Percentiles rank a stretch among this genome's conserved stretches.
These are phyloP conservation scores for Coriolopsis trogii DNA, from an alignment of 1,284 basidiomycete genomes.

Conservation along the genomic window DNA sequence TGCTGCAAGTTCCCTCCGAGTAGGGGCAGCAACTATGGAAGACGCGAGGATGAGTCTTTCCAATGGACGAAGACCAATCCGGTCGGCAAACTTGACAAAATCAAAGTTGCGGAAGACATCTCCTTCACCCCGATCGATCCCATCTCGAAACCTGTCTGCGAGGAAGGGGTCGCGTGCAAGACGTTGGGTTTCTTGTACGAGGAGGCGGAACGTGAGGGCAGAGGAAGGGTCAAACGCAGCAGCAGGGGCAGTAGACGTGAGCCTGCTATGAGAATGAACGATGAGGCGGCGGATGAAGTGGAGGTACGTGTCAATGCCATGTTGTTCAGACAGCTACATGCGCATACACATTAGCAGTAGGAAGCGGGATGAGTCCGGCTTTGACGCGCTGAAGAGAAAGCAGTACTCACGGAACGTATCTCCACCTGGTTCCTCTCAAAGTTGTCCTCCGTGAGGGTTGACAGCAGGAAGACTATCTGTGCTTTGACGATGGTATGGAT, in stretches of 20 bases:
- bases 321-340: slow-evolving; percentile 85
- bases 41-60: slow-evolving; percentile 79
- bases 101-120: slow-evolving; percentile 82
- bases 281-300: slow-evolving; percentile 95
- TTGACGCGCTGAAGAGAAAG: too few species aligned
- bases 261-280: slow-evolving; percentile 76
- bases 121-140: slow-evolving; percentile 81
- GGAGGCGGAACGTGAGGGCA: slow-evolving; percentile 76
- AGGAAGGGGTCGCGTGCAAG: slow-evolving; percentile 86
- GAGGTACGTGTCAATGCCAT: slow-evolving; percentile 93
- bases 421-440: slow-evolving; percentile 90
- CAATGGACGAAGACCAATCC: slow-evolving; percentile 75
- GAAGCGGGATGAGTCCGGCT: slow-evolving; percentile 6
- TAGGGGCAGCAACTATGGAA: slow-evolving; percentile 69
- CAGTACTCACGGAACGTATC: slow-evolving; percentile 80
- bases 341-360: slow-evolving; percentile 9
- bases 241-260: slow-evolving; percentile 56
- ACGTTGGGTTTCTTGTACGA: slow-evolving; percentile 86
- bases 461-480: slow-evolving; percentile 92
- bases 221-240: slow-evolving; percentile 70
- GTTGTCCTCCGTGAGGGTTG: slow-evolving; percentile 92
- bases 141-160: slow-evolving; percentile 85
- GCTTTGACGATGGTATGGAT: slow-evolving; percentile 81
- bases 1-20: slow-evolving; percentile 68
- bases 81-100: slow-evolving; percentile 76